Percentiles rank a stretch among this genome's conserved stretches.
Conservation (phyloP, 1,284 basidiomycete genomes). For the Rhodotorula sp. region DNA sequence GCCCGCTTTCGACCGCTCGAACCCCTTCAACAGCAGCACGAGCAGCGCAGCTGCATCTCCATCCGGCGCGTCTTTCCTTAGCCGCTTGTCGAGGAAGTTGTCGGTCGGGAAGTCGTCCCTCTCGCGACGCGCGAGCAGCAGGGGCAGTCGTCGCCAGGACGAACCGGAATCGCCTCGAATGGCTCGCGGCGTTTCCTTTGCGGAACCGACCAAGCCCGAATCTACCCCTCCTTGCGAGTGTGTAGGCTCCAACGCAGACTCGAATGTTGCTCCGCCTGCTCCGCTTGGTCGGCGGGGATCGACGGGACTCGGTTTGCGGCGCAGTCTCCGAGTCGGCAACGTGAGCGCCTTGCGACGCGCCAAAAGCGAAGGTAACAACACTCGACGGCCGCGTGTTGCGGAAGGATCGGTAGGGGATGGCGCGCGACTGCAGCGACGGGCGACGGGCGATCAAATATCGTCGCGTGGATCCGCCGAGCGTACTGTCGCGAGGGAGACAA, state of each 20-base stretch:
- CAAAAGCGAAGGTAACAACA: constrained; percentile 27
- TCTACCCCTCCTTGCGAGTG: background rate
- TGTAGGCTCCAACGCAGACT: background rate
- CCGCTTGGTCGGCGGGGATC: constrained; percentile 4
- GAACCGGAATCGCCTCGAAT: constrained; percentile 2
- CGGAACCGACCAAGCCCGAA: background rate
- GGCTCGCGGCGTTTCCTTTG: background rate
- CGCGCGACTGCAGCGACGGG: background rate
- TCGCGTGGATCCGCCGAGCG: background rate
- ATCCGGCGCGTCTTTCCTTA: constrained; percentile 18
- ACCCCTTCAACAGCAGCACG: background rate
- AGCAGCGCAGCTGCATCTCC: background rate
- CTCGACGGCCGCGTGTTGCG: background rate
- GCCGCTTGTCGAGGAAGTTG: constrained; percentile 20
- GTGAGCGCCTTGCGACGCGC: constrained; percentile 17
- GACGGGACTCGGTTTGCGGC: background rate
- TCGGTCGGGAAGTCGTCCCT: constrained; percentile 25
- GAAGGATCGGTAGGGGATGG: background rate
- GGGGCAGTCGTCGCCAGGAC: constrained; percentile 10
- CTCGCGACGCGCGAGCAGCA: constrained; percentile 17
- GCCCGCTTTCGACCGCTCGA: constrained; percentile 2
- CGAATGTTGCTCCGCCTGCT: background rate
- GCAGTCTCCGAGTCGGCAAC: background rate
- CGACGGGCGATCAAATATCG: background rate
- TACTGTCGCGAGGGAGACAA: too few relatives aligned